phyloP scores from a whole-genome alignment of 2,329 filamentous ascomycete species.

The Blastomyces gilchristii region DNA sequence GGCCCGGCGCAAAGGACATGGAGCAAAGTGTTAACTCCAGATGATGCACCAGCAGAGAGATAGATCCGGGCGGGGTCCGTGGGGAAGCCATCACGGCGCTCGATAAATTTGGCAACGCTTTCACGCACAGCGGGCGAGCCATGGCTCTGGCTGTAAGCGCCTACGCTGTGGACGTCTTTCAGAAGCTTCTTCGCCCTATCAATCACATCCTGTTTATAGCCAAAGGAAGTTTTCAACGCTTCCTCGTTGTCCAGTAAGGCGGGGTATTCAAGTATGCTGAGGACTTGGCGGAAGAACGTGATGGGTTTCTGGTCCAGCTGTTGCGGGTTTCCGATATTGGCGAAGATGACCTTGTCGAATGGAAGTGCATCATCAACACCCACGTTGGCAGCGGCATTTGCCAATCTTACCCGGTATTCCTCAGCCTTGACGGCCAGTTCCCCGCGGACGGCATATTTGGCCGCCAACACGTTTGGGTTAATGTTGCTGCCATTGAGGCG shows the following conservation, averaged over 20 bases:
- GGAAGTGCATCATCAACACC: constrained; percentile 45
- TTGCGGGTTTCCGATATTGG: constrained; percentile 98
- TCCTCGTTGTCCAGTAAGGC: constrained; percentile 70
- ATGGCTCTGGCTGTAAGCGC: constrained; percentile 91
- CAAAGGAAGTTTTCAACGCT: constrained; percentile 62
- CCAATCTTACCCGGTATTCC: constrained; percentile 67
- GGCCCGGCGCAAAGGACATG: constrained; percentile 73
- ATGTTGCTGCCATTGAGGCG: constrained; percentile 73
- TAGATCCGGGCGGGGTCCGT: constrained; percentile 74
- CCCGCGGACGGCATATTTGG: constrained; percentile 92
- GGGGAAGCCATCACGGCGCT: constrained; percentile 81
- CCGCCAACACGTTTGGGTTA: constrained; percentile 76
- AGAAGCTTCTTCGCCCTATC: constrained; percentile 72
- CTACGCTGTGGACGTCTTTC: constrained; percentile 76
- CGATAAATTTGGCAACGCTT: constrained; percentile 85
- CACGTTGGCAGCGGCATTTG: constrained; percentile 19
- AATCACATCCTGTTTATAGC: constrained; percentile 83
- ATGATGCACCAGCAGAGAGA: constrained; percentile 82
- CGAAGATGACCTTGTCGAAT: constrained; percentile 84
- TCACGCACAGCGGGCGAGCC: constrained; percentile 78
- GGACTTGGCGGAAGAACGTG: constrained; percentile 96
- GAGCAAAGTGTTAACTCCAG: constrained; percentile 87
- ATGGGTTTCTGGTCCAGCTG: constrained; percentile 98
- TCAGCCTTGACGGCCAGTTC: constrained; percentile 92
- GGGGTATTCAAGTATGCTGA: constrained; percentile 87